Conservation (phyloP, 140 eudicot species). For the Bidens hawaiensis region DNA sequence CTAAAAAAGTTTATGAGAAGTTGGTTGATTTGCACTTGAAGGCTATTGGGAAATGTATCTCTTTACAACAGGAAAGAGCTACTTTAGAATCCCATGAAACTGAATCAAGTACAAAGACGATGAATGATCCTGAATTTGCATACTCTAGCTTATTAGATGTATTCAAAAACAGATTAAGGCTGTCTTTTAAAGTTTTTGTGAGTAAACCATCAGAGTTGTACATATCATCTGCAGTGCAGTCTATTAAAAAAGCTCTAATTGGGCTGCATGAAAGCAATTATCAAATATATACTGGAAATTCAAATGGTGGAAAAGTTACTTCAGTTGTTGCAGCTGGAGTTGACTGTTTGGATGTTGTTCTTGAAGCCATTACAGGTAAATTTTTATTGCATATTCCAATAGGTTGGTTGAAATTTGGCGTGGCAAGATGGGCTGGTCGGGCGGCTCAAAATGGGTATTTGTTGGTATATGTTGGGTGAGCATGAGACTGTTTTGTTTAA, state of each 20-base stretch:
- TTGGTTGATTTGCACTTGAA: conserved; percentile 60
- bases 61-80: conserved; percentile 73
- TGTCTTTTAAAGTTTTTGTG: conserved; percentile 50
- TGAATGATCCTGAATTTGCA: conserved; percentile 24
- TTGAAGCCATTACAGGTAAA: conserved; percentile 76
- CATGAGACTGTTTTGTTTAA: background rate
- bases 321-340: conserved; percentile 77
- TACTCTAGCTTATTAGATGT: conserved; percentile 41
- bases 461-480: background rate
- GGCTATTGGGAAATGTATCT: conserved; percentile 87
- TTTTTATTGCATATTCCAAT: background rate
- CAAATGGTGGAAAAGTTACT: conserved; percentile 58
- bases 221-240: conserved; percentile 50
- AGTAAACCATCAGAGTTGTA: conserved; percentile 56
- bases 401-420: conserved; percentile 4
- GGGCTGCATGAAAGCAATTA: conserved; percentile 63
- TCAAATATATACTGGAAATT: conserved; percentile 44
- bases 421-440: background rate
- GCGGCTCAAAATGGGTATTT: background rate
- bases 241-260: conserved; percentile 61
- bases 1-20: conserved; percentile 41
- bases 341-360: conserved; percentile 78
- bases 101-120: conserved; percentile 55
- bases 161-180: conserved; percentile 56
- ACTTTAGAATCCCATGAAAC: conserved; percentile 69